Conservation (phyloP, 202 grass and related monocot species). For the Cymbopogon flexuosus region DNA sequence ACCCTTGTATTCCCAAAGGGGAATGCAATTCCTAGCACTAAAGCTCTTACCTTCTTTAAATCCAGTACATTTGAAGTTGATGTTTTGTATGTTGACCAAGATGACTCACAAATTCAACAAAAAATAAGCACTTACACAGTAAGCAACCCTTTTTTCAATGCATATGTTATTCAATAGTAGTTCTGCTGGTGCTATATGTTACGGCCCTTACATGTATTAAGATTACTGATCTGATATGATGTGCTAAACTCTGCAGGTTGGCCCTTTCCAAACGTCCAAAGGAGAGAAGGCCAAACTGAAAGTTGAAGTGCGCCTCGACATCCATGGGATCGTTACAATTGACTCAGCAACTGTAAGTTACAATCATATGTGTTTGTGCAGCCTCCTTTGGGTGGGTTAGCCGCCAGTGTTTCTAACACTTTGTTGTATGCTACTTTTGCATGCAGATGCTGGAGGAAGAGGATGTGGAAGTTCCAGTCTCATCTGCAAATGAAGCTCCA, state of each 20-base stretch:
- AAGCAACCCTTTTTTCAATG: neutral
- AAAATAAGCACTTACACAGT: conserved; percentile 94
- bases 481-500: conserved; percentile 33
- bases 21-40: conserved; percentile 71
- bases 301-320: too few species aligned
- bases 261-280: too few species aligned
- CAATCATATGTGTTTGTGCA: neutral
- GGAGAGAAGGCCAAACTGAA: too few species aligned
- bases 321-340: neutral
- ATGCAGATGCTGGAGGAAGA: conserved; percentile 82
- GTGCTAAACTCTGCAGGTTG: too few species aligned
- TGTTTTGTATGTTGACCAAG: conserved; percentile 54
- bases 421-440: neutral
- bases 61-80: conserved; percentile 69
- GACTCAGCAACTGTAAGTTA: conserved; percentile 59
- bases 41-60: conserved; percentile 67
- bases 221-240: too few species aligned
- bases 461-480: conserved; percentile 69
- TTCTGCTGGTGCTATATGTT: too few species aligned
- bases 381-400: neutral
- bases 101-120: conserved; percentile 36
- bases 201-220: too few species aligned
- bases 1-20: conserved; percentile 86
- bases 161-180: too few species aligned
- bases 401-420: neutral